A percentile compares a stretch with the other conserved stretches of the same genome.
Evolutionary conservation across 441 rosid species (phyloP).

Genomic region (Erysimum cheiri): DNA sequence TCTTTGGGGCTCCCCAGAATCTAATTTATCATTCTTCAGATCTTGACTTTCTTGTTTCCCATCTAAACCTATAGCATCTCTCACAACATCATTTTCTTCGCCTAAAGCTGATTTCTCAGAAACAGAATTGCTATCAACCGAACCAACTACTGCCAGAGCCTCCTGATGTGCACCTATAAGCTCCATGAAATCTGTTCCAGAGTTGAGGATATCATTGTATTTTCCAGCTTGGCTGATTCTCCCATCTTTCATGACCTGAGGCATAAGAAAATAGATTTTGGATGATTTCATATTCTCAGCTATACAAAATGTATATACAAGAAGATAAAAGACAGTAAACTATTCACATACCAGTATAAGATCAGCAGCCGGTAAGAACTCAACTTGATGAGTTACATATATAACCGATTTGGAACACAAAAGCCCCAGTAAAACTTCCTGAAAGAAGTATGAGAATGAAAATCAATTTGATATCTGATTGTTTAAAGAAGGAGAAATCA

Average conservation of each 20-base stretch:
- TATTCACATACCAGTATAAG: constrained; percentile 48
- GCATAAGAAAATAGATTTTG: constrained; percentile 6
- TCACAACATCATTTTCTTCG: constrained; percentile 37
- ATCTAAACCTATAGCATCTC: constrained; percentile 33
- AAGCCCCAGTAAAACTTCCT: constrained; percentile 50
- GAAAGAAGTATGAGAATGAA: constrained; percentile 20
- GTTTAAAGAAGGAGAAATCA: constrained; percentile 4
- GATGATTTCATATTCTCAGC: constrained; percentile 8
- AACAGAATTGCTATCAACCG: constrained; percentile 45
- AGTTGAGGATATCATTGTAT: constrained; percentile 69
- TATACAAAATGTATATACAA: background rate
- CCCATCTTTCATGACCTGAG: constrained; percentile 91
- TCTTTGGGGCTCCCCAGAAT: constrained; percentile 52
- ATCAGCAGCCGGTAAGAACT: constrained; percentile 60
- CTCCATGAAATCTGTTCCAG: constrained; percentile 84
- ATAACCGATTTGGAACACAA: constrained; percentile 49
- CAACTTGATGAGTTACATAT: constrained; percentile 62
- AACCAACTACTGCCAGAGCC: constrained; percentile 65
- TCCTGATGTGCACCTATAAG: constrained; percentile 85
- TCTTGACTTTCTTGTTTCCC: constrained; percentile 51
- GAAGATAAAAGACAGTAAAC: background rate
- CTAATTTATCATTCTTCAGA: constrained; percentile 48
- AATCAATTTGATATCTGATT: background rate
- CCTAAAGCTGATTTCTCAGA: constrained; percentile 43
- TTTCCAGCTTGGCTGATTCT: constrained; percentile 85